A percentile compares a stretch with the other conserved stretches of the same genome.
Evolutionary conservation across 2,329 filamentous ascomycete genomes (phyloP).

Genomic region (Fusarium abutilonis): DNA sequence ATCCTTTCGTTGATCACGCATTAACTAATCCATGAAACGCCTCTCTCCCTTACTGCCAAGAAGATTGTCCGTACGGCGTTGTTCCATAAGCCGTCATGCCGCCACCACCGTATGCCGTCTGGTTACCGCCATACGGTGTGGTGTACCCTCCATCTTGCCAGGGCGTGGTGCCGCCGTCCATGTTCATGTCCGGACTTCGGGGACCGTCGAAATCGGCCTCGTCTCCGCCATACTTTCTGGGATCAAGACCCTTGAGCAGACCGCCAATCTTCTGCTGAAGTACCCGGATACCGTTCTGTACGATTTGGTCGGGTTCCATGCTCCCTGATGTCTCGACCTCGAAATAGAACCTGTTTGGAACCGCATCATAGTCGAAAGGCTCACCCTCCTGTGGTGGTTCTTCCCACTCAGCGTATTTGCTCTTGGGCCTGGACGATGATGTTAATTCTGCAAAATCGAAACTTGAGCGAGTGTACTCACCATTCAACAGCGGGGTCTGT

Average conservation of each 20-base stretch:
- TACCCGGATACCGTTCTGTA: constrained; percentile 87
- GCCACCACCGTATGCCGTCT: constrained; percentile 72
- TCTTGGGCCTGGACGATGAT: constrained; percentile 72
- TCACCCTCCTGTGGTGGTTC: constrained; percentile 83
- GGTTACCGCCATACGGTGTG: constrained; percentile 71
- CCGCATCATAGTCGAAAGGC: constrained; percentile 89
- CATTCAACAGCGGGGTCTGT: constrained; percentile 83
- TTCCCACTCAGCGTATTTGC: constrained; percentile 81
- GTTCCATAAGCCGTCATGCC: constrained; percentile 74
- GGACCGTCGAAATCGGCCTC: constrained; percentile 70
- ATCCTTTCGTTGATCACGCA: constrained; percentile 35
- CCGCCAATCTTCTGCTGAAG: constrained; percentile 90
- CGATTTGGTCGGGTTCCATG: constrained; percentile 87
- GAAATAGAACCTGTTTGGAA: constrained; percentile 87
- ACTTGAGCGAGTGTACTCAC: constrained; percentile 60
- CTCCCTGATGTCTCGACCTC: constrained; percentile 91
- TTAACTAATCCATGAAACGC: constrained; percentile 42
- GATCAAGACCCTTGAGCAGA: constrained; percentile 70
- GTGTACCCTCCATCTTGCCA: constrained; percentile 74
- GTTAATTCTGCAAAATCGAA: constrained; percentile 5
- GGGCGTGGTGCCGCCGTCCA: constrained; percentile 65
- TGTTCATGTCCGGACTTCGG: constrained; percentile 71
- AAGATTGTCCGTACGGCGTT: constrained; percentile 59
- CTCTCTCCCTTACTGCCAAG: constrained; percentile 55
- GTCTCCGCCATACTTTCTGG: constrained; percentile 61